These are phyloP conservation scores for Ascochyta lentis DNA, from an alignment of 2,329 filamentous ascomycete species.

Conservation along the genomic window DNA sequence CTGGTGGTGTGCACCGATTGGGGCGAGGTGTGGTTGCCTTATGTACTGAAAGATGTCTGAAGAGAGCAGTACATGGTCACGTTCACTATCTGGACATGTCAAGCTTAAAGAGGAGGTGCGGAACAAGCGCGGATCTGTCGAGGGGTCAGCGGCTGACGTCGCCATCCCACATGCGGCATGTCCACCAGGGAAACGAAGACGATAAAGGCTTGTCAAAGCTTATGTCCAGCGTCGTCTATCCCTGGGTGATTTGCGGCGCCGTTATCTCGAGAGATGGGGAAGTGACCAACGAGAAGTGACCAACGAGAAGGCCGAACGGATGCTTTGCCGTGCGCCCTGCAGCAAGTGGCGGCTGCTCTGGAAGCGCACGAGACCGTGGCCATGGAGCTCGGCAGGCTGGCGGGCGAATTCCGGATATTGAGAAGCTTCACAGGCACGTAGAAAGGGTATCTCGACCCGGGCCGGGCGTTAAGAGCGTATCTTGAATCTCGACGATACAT, in stretches of 20 bases:
- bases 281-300: conserved; percentile 4
- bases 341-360: neutral
- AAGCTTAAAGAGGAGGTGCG: conserved; percentile 6
- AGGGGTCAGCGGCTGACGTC: conserved; percentile 12
- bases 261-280: conserved; percentile 4
- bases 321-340: neutral
- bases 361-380: neutral
- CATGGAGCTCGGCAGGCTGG: conserved; percentile 1
- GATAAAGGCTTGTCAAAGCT: conserved; percentile 16
- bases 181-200: conserved; percentile 7
- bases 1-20: neutral
- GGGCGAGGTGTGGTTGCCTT: neutral
- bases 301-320: conserved; percentile 2
- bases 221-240: conserved; percentile 7
- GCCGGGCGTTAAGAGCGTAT: conserved; percentile 18
- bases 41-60: neutral
- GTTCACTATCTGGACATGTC: neutral
- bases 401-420: neutral
- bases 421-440: neutral
- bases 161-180: conserved; percentile 15
- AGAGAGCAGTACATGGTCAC: neutral
- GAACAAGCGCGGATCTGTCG: neutral
- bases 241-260: conserved; percentile 3
- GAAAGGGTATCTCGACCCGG: conserved; percentile 7
- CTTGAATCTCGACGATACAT: conserved; percentile 13